phyloP scores from a whole-genome alignment of 1,139 yeast genomes.

The Yamadazyma membranifaciens region DNA sequence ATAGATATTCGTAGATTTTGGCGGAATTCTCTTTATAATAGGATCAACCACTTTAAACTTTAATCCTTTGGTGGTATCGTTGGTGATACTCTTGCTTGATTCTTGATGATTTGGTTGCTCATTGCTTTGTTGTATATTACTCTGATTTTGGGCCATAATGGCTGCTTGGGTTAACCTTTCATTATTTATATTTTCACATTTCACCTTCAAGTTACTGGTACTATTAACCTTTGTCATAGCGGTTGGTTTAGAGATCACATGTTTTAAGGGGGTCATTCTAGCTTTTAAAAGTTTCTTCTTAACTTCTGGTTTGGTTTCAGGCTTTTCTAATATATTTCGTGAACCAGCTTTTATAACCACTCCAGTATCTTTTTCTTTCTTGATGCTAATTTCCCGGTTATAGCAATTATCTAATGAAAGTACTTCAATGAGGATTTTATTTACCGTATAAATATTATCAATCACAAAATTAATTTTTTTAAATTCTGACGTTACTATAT shows the following conservation, averaged over 20 bases:
- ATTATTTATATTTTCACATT: too few relatives aligned
- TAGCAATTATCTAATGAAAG: slow-evolving; percentile 7
- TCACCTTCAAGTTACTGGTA: too few relatives aligned
- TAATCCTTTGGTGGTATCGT: slow-evolving; percentile 1
- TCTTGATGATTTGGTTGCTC: background rate
- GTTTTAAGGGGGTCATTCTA: slow-evolving; percentile 4
- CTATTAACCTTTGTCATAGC: too few relatives aligned
- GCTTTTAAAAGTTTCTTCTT: slow-evolving; percentile 1
- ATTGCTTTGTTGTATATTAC: background rate
- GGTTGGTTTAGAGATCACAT: background rate
- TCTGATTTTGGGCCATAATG: too few relatives aligned
- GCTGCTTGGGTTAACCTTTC: too few relatives aligned
- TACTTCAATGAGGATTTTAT: slow-evolving; percentile 13
- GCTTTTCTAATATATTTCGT: background rate
- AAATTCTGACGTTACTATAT: slow-evolving; percentile 33
- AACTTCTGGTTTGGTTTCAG: background rate
- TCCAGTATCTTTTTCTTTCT: slow-evolving; percentile 6
- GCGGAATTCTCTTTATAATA: slow-evolving; percentile 5
- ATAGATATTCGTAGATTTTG: slow-evolving; percentile 5
- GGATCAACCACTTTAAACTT: slow-evolving; percentile 8
- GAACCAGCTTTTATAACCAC: slow-evolving; percentile 6
- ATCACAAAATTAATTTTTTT: slow-evolving; percentile 8
- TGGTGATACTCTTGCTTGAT: background rate
- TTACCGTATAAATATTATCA: slow-evolving; percentile 12
- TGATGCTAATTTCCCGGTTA: slow-evolving; percentile 12